phyloP scores from a whole-genome alignment of 192 early-diverging fungal species.

The Coemansia sp. region DNA sequence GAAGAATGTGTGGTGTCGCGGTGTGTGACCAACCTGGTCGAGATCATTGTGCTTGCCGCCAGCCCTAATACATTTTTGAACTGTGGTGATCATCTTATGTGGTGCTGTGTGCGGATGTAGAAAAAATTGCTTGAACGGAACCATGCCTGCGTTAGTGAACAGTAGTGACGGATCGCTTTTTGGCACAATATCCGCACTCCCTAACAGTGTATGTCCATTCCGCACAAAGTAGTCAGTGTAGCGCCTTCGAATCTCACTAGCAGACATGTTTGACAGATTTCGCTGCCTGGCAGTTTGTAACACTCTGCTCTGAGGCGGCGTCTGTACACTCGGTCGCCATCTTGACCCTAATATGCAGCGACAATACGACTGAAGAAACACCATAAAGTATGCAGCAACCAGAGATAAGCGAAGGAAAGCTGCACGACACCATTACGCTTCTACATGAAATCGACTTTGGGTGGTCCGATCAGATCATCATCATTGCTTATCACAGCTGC shows the following conservation, averaged over 20 bases:
- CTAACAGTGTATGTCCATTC: constrained; percentile 66
- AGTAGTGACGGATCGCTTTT: constrained; percentile 91
- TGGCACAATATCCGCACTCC: constrained; percentile 86
- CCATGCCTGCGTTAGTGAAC: constrained; percentile 97
- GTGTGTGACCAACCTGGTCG: constrained; percentile 94
- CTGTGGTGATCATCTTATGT: constrained; percentile 82
- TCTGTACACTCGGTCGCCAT: not conserved
- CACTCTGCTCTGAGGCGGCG: not conserved
- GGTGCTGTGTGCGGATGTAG: constrained; percentile 81
- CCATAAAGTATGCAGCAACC: not conserved
- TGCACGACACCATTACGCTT: not conserved
- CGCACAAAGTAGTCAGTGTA: constrained; percentile 84
- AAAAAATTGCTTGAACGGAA: constrained; percentile 96
- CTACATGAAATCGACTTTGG: not conserved
- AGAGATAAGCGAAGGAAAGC: not conserved
- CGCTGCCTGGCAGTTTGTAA: not conserved
- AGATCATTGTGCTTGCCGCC: constrained; percentile 99
- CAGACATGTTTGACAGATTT: constrained; percentile 38
- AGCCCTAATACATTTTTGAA: constrained; percentile 98
- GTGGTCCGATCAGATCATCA: not conserved
- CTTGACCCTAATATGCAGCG: not conserved
- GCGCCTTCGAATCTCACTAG: constrained; percentile 74
- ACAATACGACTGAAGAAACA: not conserved
- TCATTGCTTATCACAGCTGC: no score
- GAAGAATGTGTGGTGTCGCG: constrained; percentile 99